Conservation (phyloP, 805 yeast species). For the Metschnikowia drakensbergensis region DNA sequence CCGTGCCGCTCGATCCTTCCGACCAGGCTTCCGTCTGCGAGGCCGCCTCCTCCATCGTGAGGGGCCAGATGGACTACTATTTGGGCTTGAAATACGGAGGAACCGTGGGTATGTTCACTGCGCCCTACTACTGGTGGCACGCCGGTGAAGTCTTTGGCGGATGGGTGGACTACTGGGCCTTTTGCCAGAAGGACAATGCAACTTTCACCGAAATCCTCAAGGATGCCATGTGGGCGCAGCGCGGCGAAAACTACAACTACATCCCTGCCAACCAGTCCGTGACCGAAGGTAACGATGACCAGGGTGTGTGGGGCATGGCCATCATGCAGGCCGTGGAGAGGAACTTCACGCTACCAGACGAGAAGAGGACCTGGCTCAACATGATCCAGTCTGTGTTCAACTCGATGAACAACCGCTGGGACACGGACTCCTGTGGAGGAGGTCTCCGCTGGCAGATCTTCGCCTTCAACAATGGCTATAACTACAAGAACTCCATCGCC, state of each 20-base stretch:
- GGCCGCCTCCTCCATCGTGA: slow-evolving; percentile 33
- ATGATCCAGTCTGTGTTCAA: slow-evolving; percentile 42
- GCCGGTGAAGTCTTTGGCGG: slow-evolving; percentile 52
- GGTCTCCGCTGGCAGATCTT: slow-evolving; percentile 49
- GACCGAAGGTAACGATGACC: slow-evolving; percentile 51
- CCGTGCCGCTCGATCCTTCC: slow-evolving; percentile 31
- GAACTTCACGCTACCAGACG: slow-evolving; percentile 32
- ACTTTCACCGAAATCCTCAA: slow-evolving; percentile 28
- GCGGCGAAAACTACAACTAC: slow-evolving; percentile 39
- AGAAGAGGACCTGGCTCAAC: slow-evolving; percentile 34
- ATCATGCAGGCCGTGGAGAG: slow-evolving; percentile 46
- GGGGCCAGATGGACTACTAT: slow-evolving; percentile 46
- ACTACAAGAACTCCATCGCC: slow-evolving; percentile 43
- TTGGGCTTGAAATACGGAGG: slow-evolving; percentile 42
- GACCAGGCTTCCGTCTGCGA: slow-evolving; percentile 38
- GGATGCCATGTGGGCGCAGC: slow-evolving; percentile 42
- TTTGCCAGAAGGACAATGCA: slow-evolving; percentile 34
- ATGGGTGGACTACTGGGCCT: slow-evolving; percentile 36
- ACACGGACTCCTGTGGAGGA: slow-evolving; percentile 33
- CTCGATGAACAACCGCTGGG: slow-evolving; percentile 46
- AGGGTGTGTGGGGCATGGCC: slow-evolving; percentile 51
- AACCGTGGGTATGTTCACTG: slow-evolving; percentile 42
- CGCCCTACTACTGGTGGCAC: slow-evolving; percentile 52
- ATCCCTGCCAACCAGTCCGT: slow-evolving; percentile 45
- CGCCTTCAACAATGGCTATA: slow-evolving; percentile 46